Conservation (phyloP, 352 stramenopile genomes). For the Pythium coloratum region DNA sequence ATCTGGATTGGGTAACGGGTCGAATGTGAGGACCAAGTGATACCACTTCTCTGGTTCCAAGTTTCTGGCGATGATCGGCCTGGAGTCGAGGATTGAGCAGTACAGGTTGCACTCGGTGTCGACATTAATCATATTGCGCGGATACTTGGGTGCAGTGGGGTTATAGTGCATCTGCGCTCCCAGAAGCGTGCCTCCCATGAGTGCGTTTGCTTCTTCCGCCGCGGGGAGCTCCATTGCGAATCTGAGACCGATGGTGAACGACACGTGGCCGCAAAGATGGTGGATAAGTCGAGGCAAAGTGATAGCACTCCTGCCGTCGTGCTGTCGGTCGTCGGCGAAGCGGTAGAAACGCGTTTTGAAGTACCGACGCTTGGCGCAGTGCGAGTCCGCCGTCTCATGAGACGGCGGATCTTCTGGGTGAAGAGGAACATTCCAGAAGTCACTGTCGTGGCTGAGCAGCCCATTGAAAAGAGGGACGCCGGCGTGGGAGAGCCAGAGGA, state of each 20-base stretch:
- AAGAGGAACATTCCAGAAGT: neutral
- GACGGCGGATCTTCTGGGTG: neutral
- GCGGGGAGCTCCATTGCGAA: conserved; percentile 7
- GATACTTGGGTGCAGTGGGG: neutral
- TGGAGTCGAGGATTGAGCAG: too few relatives aligned
- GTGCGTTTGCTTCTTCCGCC: neutral
- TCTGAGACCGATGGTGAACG: conserved; percentile 14
- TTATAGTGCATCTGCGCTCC: neutral
- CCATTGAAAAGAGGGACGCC: neutral
- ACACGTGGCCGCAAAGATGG: too few relatives aligned
- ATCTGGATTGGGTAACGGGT: too few relatives aligned
- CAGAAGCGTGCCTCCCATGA: conserved; percentile 1
- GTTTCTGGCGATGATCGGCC: too few relatives aligned
- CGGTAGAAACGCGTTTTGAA: neutral
- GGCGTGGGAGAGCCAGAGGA: too few relatives aligned
- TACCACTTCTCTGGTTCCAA: too few relatives aligned
- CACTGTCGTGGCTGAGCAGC: neutral
- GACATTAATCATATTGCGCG: conserved; percentile 4
- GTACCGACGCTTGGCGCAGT: neutral
- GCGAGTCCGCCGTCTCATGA: too few relatives aligned
- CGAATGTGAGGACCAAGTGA: too few relatives aligned
- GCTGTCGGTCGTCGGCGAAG: neutral
- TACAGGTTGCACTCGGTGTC: neutral
- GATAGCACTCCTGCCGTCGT: neutral
- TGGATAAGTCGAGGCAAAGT: too few relatives aligned